A percentile compares a stretch with the other conserved stretches of the same genome.
phyloP scores from a whole-genome alignment of 306 rosid species.

The Fagus sylvatica region DNA sequence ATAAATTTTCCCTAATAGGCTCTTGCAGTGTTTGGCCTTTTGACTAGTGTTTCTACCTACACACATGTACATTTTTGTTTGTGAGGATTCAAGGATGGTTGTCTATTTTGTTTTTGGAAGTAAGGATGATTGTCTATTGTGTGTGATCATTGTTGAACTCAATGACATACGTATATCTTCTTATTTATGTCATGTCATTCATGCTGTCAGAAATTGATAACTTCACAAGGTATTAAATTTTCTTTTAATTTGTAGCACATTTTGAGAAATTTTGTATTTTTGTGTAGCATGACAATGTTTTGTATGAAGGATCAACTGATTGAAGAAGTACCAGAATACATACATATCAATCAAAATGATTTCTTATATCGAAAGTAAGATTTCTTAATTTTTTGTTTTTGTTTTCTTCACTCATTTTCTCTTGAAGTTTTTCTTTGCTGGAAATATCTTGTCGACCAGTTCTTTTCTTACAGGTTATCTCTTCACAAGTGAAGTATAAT shows the following conservation, averaged over 20 bases:
- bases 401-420: neutral
- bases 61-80: neutral
- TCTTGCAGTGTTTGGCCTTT: neutral
- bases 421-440: neutral
- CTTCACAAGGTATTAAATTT: conserved; percentile 27
- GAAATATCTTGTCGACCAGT: neutral
- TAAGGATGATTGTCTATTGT: neutral
- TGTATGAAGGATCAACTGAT: conserved; percentile 52
- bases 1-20: neutral
- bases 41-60: neutral
- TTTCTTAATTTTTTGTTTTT: neutral
- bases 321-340: conserved; percentile 60
- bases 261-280: neutral
- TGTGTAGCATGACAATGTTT: conserved; percentile 24
- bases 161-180: neutral
- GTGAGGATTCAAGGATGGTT: neutral
- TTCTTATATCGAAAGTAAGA: conserved; percentile 66
- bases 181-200: neutral
- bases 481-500: neutral
- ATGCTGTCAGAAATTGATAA: neutral
- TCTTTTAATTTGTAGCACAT: neutral
- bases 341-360: conserved; percentile 68
- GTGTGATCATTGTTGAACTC: neutral
- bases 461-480: neutral
- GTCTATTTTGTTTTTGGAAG: neutral